Conservation (phyloP, 2,329 filamentous ascomycete genomes). For the Ceratocystis variospora region DNA sequence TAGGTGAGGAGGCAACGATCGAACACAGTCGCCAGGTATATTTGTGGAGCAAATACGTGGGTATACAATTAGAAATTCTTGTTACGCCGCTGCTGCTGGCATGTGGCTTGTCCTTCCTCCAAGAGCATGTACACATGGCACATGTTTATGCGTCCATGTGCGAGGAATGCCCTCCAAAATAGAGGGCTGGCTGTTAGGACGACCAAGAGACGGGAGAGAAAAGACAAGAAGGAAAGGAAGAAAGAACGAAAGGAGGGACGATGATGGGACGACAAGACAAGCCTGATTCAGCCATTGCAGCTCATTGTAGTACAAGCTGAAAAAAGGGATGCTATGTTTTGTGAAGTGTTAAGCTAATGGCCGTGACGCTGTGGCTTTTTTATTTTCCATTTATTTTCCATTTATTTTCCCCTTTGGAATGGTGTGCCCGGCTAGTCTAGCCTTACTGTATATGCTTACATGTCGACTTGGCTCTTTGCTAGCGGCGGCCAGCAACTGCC, state of each 20-base stretch:
- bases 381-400: not conserved
- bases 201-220: not conserved
- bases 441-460: not conserved
- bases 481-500: not conserved
- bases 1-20: not conserved
- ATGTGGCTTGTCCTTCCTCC: not conserved
- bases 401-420: not conserved
- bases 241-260: not conserved
- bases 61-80: not conserved
- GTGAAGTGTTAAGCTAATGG: not conserved
- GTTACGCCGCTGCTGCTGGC: not conserved
- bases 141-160: too few relatives aligned
- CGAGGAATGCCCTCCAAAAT: not conserved
- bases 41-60: not conserved
- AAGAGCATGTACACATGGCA: not conserved
- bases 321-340: not conserved
- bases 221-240: not conserved
- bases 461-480: not conserved
- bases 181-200: not conserved
- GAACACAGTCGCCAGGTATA: not conserved
- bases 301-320: slow-evolving; percentile 7
- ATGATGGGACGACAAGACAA: slow-evolving; percentile 6
- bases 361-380: not conserved
- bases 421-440: not conserved
- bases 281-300: not conserved